These are phyloP conservation scores for Penicillium macrosclerotiorum DNA, from an alignment of 495 filamentous ascomycete species.

Conservation along the genomic window DNA sequence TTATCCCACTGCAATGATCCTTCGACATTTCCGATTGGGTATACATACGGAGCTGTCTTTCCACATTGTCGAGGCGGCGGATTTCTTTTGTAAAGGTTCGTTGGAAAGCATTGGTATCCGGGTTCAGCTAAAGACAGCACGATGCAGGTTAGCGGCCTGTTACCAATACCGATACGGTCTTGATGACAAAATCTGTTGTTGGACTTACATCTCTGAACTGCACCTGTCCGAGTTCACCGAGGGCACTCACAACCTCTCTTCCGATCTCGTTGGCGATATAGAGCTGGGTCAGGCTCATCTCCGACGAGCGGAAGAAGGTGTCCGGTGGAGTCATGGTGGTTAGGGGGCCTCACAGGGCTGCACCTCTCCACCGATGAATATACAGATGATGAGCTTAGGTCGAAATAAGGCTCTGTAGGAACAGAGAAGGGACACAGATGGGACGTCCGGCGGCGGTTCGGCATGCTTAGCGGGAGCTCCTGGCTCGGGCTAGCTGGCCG, in stretches of 20 bases:
- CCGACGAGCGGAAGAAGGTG: constrained; percentile 98
- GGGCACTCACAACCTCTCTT: constrained; percentile 91
- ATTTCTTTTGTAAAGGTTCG: constrained; percentile 97
- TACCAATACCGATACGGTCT: not conserved
- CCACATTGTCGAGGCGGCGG: constrained; percentile 93
- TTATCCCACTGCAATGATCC: not conserved
- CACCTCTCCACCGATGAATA: constrained; percentile 23
- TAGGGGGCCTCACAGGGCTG: constrained; percentile 27
- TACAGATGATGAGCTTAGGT: constrained; percentile 9
- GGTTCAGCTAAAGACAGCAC: constrained; percentile 73
- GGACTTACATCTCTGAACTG: constrained; percentile 92
- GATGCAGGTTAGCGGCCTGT: not conserved
- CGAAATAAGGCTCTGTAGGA: constrained; percentile 2
- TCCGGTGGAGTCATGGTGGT: constrained; percentile 62
- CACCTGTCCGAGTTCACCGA: constrained; percentile 92
- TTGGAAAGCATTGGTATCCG: constrained; percentile 89
- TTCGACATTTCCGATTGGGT: not conserved
- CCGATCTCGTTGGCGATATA: constrained; percentile 99
- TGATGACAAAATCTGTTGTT: not conserved
- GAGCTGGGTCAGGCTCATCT: constrained; percentile 99
- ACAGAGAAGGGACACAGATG: constrained; percentile 17
- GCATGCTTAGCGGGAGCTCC: constrained; percentile 9
- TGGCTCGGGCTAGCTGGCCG: constrained; percentile 23
- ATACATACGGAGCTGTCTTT: constrained; percentile 86
- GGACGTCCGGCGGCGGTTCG: constrained; percentile 1